Base-by-base conservation (phyloP, 2,329 filamentous ascomycete species). In the Dendryphion nanum region DNA sequence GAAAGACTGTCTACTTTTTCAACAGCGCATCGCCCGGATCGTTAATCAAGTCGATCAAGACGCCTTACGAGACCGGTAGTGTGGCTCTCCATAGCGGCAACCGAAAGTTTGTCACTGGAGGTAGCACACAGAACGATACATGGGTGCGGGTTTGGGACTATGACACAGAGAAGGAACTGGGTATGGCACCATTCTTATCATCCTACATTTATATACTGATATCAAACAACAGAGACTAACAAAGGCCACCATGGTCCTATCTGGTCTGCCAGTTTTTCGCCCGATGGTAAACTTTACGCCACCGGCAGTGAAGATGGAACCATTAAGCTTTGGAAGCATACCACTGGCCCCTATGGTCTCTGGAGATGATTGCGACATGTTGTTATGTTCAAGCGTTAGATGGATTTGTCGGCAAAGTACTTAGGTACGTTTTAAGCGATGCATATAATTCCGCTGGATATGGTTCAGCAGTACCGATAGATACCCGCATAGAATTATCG, bases 241-340 rank as follows among this genome's bases (percentile, higher is more conserved):
- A 96, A 96, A 69, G 93, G 93, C 17, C 93, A 98, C 54, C 93
- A 98, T 59, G 93, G 93, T 2, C 91, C 91, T 1, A 93, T 98
- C 45, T 98, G 93, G 93, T 95, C 89, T 5, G 83, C 94, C 42
- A 85, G 85, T 40, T 98, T 95, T 67, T 93, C 90, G 0, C 93
- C 93, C 0, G 93, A 98, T 59, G 90, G 90, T 32, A 96, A 95
- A 63, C 73, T 98, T 6, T 98, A 97, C 61, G 93, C 90, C 2
- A 98, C 93, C 2, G 93, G 88, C 19, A 96, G 90, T 33, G 93
- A 98, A 63, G 93, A 98, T 57, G 93, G 93, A 28, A 98, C 93
- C 0, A 94, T 98, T 66, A 98, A 98, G 71, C 75, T 98, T 51
- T 85, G 82, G 82, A 85, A 85, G 63, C 81, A 81, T 43, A 82